Conservation (phyloP, 176 grass and related monocot genomes). For the sorghum (Sorghum bicolor) region Sorghum_bicolor_NCBIv3 NC_012877.2:1675501-1676000, state of each 20-base stretch:
- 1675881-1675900: constrained; percentile 17
- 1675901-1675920: neutral
- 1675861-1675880: constrained; percentile 32
- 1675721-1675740: constrained; percentile 75
- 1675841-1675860: constrained; percentile 20
- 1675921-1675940: neutral
- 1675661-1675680: constrained; percentile 79
- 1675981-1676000: neutral
- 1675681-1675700: constrained; percentile 79
- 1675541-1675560: neutral
- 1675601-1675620: neutral
- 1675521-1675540: neutral
- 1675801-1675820: constrained; percentile 5
- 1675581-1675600: neutral
- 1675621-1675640: constrained; percentile 21
- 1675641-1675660: constrained; percentile 55
- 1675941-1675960: neutral
- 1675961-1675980: neutral
- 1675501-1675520: neutral
- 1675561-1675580: neutral
- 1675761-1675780: neutral
- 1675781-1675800: constrained; percentile 9
- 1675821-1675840: constrained; percentile 48
- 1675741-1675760: neutral
- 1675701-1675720: constrained; percentile 53